phyloP scores from a whole-genome alignment of 345 rosid species.

The Murraya koenigii region DNA sequence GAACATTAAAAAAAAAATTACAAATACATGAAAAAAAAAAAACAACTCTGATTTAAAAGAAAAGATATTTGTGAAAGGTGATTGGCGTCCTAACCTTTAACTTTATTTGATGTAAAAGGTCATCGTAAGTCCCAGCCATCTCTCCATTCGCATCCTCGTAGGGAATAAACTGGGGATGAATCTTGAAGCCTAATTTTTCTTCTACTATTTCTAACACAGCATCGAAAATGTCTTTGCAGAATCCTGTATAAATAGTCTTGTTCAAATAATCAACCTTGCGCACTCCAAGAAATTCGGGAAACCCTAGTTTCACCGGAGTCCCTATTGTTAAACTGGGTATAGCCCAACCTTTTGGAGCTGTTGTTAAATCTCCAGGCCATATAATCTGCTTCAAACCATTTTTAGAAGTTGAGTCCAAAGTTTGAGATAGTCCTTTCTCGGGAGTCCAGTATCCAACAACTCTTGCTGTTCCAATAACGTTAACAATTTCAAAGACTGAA shows the following conservation, averaged over 20 bases:
- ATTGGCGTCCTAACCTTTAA: slow-evolving; percentile 7
- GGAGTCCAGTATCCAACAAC: slow-evolving; percentile 44
- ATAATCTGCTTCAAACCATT: slow-evolving; percentile 6
- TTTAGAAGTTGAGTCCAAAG: not conserved
- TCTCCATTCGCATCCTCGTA: slow-evolving; percentile 10
- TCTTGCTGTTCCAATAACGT: slow-evolving; percentile 28
- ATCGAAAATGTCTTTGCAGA: slow-evolving; percentile 34
- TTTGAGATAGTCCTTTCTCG: slow-evolving; percentile 2
- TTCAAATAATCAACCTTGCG: slow-evolving; percentile 1
- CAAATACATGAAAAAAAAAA: too few species aligned
- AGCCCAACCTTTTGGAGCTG: slow-evolving; percentile 25
- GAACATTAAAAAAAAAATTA: too few species aligned
- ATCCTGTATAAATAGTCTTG: slow-evolving; percentile 14
- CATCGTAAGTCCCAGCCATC: slow-evolving; percentile 20
- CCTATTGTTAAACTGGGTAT: slow-evolving; percentile 26
- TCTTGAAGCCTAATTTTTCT: slow-evolving; percentile 13
- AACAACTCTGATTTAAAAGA: too few species aligned
- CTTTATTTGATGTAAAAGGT: slow-evolving; percentile 20
- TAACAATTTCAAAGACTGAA: slow-evolving; percentile 43
- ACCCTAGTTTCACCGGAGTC: slow-evolving; percentile 32
- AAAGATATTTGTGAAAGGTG: not conserved
- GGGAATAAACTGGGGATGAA: slow-evolving; percentile 16
- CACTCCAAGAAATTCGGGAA: slow-evolving; percentile 30
- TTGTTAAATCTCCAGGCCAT: slow-evolving; percentile 24
- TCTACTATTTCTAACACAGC: slow-evolving; percentile 28